Conservation (phyloP, 1,139 yeast species). For the Lodderomyces margitis region DNA sequence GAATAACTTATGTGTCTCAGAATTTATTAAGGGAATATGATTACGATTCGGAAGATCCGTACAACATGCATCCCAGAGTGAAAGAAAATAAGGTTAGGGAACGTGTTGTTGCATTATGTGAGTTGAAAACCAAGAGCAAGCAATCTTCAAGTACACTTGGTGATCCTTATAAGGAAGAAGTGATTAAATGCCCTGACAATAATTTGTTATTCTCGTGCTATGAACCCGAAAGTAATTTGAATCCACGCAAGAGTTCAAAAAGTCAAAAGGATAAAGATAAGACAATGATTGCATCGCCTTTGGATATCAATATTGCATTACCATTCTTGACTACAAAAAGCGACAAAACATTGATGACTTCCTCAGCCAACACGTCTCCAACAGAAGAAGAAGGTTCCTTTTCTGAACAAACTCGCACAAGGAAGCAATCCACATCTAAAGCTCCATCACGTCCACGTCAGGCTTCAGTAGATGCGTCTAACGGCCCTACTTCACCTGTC, state of each 20-base stretch:
- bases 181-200: constrained; percentile 57
- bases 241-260: constrained; percentile 6
- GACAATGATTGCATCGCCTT: constrained; percentile 42
- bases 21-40: constrained; percentile 55
- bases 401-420: constrained; percentile 23
- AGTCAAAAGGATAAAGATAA: constrained; percentile 15
- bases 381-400: constrained; percentile 20
- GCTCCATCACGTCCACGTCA: constrained; percentile 2
- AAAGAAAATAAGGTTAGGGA: constrained; percentile 42
- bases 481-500: constrained; percentile 34
- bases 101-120: constrained; percentile 56
- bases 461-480: constrained; percentile 8
- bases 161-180: constrained; percentile 52
- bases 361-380: constrained; percentile 12
- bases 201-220: constrained; percentile 60
- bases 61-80: constrained; percentile 20
- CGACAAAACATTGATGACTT: constrained; percentile 32
- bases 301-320: constrained; percentile 45
- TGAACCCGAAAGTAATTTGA: constrained; percentile 27
- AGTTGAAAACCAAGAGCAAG: constrained; percentile 55
- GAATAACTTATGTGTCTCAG: constrained; percentile 64
- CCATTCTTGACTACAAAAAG: constrained; percentile 45
- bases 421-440: constrained; percentile 20
- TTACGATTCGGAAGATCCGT: constrained; percentile 50
- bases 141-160: constrained; percentile 23